Evolutionary conservation across 163 green algal genomes (phyloP).

Genomic region (Scenedesmus sp.): DNA sequence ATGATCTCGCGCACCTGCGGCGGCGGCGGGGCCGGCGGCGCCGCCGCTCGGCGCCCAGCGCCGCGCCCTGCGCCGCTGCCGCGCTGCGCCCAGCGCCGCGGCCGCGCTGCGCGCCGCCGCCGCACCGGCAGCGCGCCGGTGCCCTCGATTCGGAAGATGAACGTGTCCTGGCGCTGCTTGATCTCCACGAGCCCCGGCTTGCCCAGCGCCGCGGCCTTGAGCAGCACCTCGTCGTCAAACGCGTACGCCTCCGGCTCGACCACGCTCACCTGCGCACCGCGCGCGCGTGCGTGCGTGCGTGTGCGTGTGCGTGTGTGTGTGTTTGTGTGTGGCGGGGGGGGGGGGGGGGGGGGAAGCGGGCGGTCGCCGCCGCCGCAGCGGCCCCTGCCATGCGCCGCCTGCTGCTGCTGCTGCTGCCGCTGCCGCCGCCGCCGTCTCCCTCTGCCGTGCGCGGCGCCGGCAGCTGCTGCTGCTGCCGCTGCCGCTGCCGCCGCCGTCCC

Average conservation of each 20-base stretch:
- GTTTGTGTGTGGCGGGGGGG: background rate
- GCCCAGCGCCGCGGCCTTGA: slow-evolving; percentile 81
- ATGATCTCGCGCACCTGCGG: slow-evolving; percentile 46
- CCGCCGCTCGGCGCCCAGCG: no score
- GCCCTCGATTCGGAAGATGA: slow-evolving; percentile 95
- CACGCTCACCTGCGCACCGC: slow-evolving; percentile 77
- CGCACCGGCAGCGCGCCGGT: slow-evolving; percentile 87
- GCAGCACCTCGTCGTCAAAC: slow-evolving; percentile 86
- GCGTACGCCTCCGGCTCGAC: slow-evolving; percentile 77
- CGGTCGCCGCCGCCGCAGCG: background rate
- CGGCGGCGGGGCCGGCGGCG: no score
- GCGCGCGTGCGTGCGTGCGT: no score
- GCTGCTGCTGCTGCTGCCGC: background rate
- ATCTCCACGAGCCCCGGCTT: slow-evolving; percentile 86
- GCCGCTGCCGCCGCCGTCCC: no score
- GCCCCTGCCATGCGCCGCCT: background rate
- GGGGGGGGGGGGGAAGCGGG: background rate
- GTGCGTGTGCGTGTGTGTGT: no score
- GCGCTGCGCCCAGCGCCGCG: no score
- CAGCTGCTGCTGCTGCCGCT: no score
- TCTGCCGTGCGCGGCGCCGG: background rate
- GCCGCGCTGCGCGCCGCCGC: no score
- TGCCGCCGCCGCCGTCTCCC: no score
- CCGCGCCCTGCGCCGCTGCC: no score
- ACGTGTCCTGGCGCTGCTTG: slow-evolving; percentile 78